A percentile compares a stretch with the other conserved stretches of the same genome.
Evolutionary conservation across 768 basidiomycete species (phyloP).

Genomic region (Lanmaoa pseudosensibilis): DNA sequence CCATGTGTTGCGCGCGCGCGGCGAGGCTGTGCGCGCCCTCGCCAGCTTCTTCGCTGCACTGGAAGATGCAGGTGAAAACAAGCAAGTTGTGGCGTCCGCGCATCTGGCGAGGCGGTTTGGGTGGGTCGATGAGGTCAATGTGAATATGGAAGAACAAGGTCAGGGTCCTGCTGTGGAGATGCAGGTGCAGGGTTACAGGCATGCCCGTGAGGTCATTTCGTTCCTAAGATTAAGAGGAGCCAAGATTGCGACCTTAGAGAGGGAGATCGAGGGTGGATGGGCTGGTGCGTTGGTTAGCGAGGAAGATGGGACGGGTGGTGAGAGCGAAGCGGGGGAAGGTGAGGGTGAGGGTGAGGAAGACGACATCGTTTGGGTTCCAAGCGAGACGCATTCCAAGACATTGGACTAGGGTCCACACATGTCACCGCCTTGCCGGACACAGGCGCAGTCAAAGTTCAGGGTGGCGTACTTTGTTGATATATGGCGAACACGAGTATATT

Average conservation of each 20-base stretch:
- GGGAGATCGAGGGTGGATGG: slow-evolving; percentile 65
- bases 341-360: slow-evolving; percentile 32
- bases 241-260: slow-evolving; percentile 53
- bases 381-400: slow-evolving; percentile 11
- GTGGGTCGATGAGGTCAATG: slow-evolving; percentile 37
- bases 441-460: slow-evolving; percentile 15
- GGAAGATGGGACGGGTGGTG: slow-evolving; percentile 28
- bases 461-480: slow-evolving; percentile 15
- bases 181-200: slow-evolving; percentile 53
- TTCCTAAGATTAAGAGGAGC: slow-evolving; percentile 75
- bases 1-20: slow-evolving; percentile 84
- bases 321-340: slow-evolving; percentile 23
- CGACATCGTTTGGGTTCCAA: slow-evolving; percentile 35
- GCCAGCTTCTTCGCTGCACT: slow-evolving; percentile 71
- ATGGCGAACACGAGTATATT: slow-evolving; percentile 2
- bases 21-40: slow-evolving; percentile 76
- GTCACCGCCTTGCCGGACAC: slow-evolving; percentile 4
- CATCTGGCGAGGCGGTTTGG: slow-evolving; percentile 49
- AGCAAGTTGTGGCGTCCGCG: slow-evolving; percentile 47
- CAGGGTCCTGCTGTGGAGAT: slow-evolving; percentile 28
- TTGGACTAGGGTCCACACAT: slow-evolving; percentile 15
- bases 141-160: slow-evolving; percentile 17
- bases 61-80: slow-evolving; percentile 44
- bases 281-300: slow-evolving; percentile 62
- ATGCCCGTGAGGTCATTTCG: slow-evolving; percentile 66